phyloP scores from a whole-genome alignment of 2,329 filamentous ascomycete genomes.

The Mollisiaceae sp. region DNA sequence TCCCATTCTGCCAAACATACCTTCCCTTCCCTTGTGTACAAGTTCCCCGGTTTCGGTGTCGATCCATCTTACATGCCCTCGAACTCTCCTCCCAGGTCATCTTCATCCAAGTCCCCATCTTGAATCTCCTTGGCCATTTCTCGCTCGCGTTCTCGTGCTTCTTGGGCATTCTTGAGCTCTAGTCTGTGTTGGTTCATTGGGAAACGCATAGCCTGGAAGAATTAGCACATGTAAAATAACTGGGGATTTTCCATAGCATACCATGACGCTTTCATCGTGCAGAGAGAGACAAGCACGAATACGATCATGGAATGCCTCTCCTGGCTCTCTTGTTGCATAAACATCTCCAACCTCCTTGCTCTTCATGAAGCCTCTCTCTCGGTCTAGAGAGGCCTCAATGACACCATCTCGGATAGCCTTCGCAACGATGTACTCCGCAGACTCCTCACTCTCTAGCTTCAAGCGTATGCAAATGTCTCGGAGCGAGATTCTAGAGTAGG shows the following conservation, averaged over 20 bases:
- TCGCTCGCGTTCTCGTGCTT: conserved; percentile 93
- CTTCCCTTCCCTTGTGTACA: conserved; percentile 32
- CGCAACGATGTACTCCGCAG: conserved; percentile 97
- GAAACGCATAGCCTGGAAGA: conserved; percentile 86
- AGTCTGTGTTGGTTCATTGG: conserved; percentile 99
- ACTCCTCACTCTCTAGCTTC: conserved; percentile 93
- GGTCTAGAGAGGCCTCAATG: conserved; percentile 92
- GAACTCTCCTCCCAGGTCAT: conserved; percentile 94
- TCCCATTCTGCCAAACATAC: conserved; percentile 11
- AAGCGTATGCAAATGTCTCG: conserved; percentile 97
- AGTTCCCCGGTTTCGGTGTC: background rate
- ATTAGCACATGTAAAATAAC: conserved; percentile 17
- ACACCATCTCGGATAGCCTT: conserved; percentile 98
- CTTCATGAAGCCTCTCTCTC: conserved; percentile 97
- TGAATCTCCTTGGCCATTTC: conserved; percentile 99
- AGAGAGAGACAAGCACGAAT: conserved; percentile 89
- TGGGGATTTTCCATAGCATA: conserved; percentile 48
- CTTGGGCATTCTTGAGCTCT: conserved; percentile 97
- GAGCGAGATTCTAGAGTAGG: conserved; percentile 95
- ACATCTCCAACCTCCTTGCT: conserved; percentile 96
- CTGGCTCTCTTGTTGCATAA: conserved; percentile 93
- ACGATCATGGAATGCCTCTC: conserved; percentile 96
- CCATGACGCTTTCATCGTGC: conserved; percentile 98
- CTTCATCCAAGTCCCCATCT: conserved; percentile 95
- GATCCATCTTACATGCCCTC: conserved; percentile 78